Evolutionary conservation across 2,329 filamentous ascomycete genomes (phyloP).

Genomic region (Cladosporium halotolerans): DNA sequence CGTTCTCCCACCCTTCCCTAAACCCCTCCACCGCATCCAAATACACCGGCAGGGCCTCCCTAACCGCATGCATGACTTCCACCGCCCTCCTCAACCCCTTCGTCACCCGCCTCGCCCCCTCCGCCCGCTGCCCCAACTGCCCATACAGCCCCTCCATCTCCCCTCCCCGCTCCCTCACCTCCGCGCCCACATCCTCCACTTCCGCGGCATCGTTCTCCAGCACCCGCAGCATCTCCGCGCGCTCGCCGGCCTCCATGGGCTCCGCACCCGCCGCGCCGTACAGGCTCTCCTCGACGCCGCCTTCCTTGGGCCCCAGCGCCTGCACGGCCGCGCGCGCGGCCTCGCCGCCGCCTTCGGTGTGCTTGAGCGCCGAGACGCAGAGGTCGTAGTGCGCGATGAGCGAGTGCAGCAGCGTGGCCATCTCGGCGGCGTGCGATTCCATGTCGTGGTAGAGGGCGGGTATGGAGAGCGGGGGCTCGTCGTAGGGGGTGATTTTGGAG

Average conservation of each 20-base stretch:
- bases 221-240: slow-evolving; percentile 75
- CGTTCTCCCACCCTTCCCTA: slow-evolving; percentile 61
- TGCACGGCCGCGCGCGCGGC: slow-evolving; percentile 37
- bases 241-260: slow-evolving; percentile 68
- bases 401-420: slow-evolving; percentile 73
- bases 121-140: slow-evolving; percentile 57
- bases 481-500: slow-evolving; percentile 29
- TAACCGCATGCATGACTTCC: slow-evolving; percentile 60
- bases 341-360: slow-evolving; percentile 62
- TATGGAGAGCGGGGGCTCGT: slow-evolving; percentile 33
- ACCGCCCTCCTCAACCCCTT: slow-evolving; percentile 58
- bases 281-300: slow-evolving; percentile 55
- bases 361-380: slow-evolving; percentile 83
- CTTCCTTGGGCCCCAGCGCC: slow-evolving; percentile 26
- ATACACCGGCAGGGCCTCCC: slow-evolving; percentile 58
- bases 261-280: slow-evolving; percentile 48
- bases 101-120: slow-evolving; percentile 51
- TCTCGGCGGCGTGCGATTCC: slow-evolving; percentile 69
- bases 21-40: slow-evolving; percentile 61
- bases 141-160: slow-evolving; percentile 70
- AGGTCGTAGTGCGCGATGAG: slow-evolving; percentile 86
- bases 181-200: slow-evolving; percentile 56
- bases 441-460: slow-evolving; percentile 48
- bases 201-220: slow-evolving; percentile 63
- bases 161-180: slow-evolving; percentile 67